Evolutionary conservation across 2,329 filamentous ascomycete species (phyloP).

Genomic region (Colletotrichum kahawae): DNA sequence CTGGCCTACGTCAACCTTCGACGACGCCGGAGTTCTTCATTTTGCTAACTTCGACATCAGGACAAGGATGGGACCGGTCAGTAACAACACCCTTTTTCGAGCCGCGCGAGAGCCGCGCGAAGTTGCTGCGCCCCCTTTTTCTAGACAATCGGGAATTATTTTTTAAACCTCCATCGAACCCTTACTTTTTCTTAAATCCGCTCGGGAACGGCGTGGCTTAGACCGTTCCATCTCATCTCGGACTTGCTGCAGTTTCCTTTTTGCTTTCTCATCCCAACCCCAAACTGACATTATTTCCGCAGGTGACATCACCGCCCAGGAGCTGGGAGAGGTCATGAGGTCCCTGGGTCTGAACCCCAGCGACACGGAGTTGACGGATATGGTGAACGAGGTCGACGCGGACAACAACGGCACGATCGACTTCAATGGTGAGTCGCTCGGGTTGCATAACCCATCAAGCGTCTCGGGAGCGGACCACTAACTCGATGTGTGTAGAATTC

Average conservation of each 20-base stretch:
- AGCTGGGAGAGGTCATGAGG: slow-evolving; percentile 88
- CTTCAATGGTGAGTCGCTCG: slow-evolving; percentile 73
- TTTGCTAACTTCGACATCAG: slow-evolving; percentile 50
- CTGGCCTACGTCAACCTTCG: not conserved
- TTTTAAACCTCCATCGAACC: slow-evolving; percentile 1
- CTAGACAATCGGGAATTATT: not conserved
- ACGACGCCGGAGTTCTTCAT: not conserved
- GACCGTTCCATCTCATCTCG: slow-evolving; percentile 13
- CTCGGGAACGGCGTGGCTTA: slow-evolving; percentile 1
- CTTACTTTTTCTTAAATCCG: not conserved
- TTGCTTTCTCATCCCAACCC: slow-evolving; percentile 4
- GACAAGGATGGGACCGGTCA: slow-evolving; percentile 92
- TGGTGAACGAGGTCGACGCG: slow-evolving; percentile 93
- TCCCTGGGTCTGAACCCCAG: slow-evolving; percentile 89
- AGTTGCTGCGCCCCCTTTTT: not conserved
- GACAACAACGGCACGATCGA: slow-evolving; percentile 94
- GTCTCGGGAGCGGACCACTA: not conserved
- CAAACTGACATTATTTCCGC: slow-evolving; percentile 30
- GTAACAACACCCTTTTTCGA: slow-evolving; percentile 39
- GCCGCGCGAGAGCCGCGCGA: not conserved
- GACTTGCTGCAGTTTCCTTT: not conserved
- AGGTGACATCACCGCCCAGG: slow-evolving; percentile 93
- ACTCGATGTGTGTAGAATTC: slow-evolving; percentile 64
- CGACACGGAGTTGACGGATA: slow-evolving; percentile 88
- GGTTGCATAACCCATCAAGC: not conserved